Base-by-base conservation (phyloP, 2,329 filamentous ascomycete species). In the Pseudocercospora ulei region DNA sequence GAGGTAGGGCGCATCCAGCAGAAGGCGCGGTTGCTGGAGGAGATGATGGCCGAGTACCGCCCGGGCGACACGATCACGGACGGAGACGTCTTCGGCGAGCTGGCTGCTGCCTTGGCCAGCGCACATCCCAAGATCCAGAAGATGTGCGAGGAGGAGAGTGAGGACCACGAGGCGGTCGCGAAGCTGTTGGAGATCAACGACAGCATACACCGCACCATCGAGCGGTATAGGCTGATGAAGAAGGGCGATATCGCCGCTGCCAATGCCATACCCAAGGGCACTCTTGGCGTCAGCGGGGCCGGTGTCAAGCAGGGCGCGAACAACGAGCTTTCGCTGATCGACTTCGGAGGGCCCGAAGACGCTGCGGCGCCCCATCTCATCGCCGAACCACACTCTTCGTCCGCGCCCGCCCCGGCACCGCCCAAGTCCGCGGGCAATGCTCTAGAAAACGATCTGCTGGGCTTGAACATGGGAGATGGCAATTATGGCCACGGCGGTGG, bases 81-180 rank as follows among this genome's bases (percentile, higher is more conserved):
- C 49, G 76, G 75, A 14, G 77, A 80, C 59, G 76, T 80, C 12
- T 80, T 78, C 50, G 75, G 80, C 69, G 90, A 98, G 68, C 72
- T 98, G 38, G 87, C 87, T 3, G 80, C 82, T 48, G 78, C 90
- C 6, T 70, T 98, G 29, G 83, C 85, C 60, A 95, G 82, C 57
- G 90, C 90, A 2, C 90, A 98, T 56, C 90, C 90, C 5, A 98
- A 98, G 67, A 96, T 98, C 49, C 88, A 96, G 60, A 95, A 85
- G 65, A 98, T 98, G 88, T 96, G 88, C 57, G 88, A 96, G 62
- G 90, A 98, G 62, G 90, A 98, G 58, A 95, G 87, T 7, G 88
- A 96, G 46, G 90, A 98, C 57, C 79, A 86, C 46, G 90, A 95
- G 65, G 90, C 90, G 3, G 90, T 98, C 4, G 83, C 86, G 27